Evolutionary conservation across 2,329 filamentous ascomycete species (phyloP), one percentile per base, ranked within the genome.

Genomic region (Colletotrichum tropicicola): DNA sequence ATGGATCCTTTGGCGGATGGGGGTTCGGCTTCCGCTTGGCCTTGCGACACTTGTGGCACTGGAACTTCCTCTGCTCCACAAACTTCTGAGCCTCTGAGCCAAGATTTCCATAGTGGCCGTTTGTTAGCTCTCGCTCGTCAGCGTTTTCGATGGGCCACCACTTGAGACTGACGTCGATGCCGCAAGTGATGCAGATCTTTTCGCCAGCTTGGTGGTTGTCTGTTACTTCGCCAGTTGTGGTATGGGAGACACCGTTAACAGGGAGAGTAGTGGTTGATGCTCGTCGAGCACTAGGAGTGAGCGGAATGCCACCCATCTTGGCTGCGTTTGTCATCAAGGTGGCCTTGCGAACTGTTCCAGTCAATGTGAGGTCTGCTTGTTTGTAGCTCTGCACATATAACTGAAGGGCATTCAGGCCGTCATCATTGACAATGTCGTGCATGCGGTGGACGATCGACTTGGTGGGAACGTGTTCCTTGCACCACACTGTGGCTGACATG

Each of bases 291-390:
- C 77, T 73, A 64, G 79, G 75, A 53, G 66, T 77, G 71, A 77
- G 30, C 35, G 63, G 52, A 28, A 64, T 72, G 30, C 74, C 72
- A 3, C 79, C 77, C 72, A 78, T 79, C 74, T 90, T 92, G 12
- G 87, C 86, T 27, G 87, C 88, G 53, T 87, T 85, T 60, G 87
- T 88, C 73, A 91, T 87, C 43, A 96, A 85, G 64, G 93, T 96
- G 21, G 96, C 95, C 78, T 97, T 98, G 58, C 96, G 91, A 21
- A 96, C 93, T 17, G 95, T 98, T 27, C 96, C 96, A 3, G 94
- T 98, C 70, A 98, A 81, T 3, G 92, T 89, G 41, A 95, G 86
- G 74, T 99, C 96, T 8, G 96, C 95, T 78, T 98, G 95, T 78
- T 99, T 99, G 82, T 93, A 98, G 62, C 91, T 94, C 70, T 91